These are phyloP conservation scores for Batkoa obscura DNA, from an alignment of 371 early-diverging fungal species.

Conservation along the genomic window DNA sequence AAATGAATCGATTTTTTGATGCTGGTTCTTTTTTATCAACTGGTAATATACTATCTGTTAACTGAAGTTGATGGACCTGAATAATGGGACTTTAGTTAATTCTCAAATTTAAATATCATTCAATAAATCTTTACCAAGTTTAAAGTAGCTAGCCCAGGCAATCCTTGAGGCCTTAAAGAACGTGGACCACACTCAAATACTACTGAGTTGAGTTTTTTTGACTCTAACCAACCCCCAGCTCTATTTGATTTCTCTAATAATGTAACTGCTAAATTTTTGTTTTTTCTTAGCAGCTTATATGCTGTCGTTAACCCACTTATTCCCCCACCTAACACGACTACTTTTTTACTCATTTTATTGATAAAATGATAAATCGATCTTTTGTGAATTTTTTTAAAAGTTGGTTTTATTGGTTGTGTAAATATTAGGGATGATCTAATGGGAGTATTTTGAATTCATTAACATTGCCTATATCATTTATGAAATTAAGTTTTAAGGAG, in stretches of 20 bases:
- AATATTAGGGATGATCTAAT: too few species aligned
- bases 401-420: too few species aligned
- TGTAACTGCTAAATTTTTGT: slow-evolving; percentile 27
- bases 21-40: slow-evolving; percentile 47
- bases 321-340: slow-evolving; percentile 68
- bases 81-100: neutral
- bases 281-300: slow-evolving; percentile 46
- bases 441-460: too few species aligned
- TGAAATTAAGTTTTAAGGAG: too few species aligned
- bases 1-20: slow-evolving; percentile 64
- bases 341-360: neutral
- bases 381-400: too few species aligned
- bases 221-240: slow-evolving; percentile 75
- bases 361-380: too few species aligned
- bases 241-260: slow-evolving; percentile 53
- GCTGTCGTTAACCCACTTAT: slow-evolving; percentile 79
- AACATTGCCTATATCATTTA: too few species aligned
- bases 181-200: slow-evolving; percentile 71
- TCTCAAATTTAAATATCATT: neutral
- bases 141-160: slow-evolving; percentile 45
- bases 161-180: slow-evolving; percentile 59
- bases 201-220: slow-evolving; percentile 23
- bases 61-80: slow-evolving; percentile 36
- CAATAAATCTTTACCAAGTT: slow-evolving; percentile 37
- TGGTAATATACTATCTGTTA: slow-evolving; percentile 28